Base-by-base conservation (phyloP, 257 asterid genomes). In the Ilex asprella region DNA sequence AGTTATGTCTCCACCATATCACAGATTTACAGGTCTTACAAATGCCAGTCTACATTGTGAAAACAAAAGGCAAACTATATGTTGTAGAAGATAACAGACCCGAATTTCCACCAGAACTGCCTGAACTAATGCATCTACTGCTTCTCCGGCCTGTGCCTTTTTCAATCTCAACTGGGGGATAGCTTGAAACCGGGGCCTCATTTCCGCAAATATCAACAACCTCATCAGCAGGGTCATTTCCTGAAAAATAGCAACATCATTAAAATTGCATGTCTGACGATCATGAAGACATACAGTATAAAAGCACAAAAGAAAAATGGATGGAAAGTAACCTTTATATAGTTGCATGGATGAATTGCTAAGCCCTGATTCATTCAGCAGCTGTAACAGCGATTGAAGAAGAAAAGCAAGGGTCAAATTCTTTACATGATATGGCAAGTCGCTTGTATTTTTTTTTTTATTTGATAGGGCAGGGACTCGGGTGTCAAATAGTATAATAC, bases 301-400 rank as follows among this genome's bases (percentile, higher is more conserved):
- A 54, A 49, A 41, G 60, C 43, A 72, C 11, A 59, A 46, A 58
- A 58, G 29, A 52, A 35, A 69, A 70, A 54, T n/a, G n/a, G 10
- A 47, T 67, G 59, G 41, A 67, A 16, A 77, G 67, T 77, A 72
- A 91, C 98, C 98, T 91, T 79, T 87, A 70, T 76, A 91, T 50
- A 65, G 76, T 78, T 81, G 95, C 85, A 83, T 72, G 32, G 98
- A 88, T 50, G 95, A 91, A 78, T 82, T 91, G 81, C 98, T 91
- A 21, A 86, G 86, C 66, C 91, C 94, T 16, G 91, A 83, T 61
- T 81, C 98, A 74, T 84, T 82, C 56, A 86, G 96, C 59, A 91
- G 84, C 96, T 91, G 94, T 74, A 70, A 76, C 64, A 76, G 55
- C 67, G 59, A 61, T 6, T 12, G 54, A 16, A 55, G 16, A 54